Conservation (phyloP, 306 rosid genomes). For the Casuarina cunninghamiana region DNA sequence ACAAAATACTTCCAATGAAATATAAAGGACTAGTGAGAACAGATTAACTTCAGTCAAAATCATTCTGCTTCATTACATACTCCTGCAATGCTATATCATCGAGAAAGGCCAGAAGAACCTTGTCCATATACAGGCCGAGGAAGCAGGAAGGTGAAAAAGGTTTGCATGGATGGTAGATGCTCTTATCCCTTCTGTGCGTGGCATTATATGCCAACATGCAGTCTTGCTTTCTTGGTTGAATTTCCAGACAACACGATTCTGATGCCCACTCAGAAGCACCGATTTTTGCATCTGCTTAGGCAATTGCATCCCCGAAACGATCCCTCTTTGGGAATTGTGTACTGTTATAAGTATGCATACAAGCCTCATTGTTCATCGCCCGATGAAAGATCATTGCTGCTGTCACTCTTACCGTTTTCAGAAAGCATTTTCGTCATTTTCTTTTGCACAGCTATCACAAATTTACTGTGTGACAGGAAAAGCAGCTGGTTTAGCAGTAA, state of each 20-base stretch:
- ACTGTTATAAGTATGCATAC: too few relatives aligned
- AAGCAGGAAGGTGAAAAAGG: not conserved
- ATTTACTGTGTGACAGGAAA: too few relatives aligned
- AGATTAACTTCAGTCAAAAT: not conserved
- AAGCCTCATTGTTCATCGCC: too few relatives aligned
- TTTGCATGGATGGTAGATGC: not conserved
- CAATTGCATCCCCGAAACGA: not conserved
- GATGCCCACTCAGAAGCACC: slow-evolving; percentile 11
- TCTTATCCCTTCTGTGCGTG: not conserved
- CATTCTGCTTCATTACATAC: not conserved
- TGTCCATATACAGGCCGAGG: not conserved
- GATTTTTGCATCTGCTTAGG: slow-evolving; percentile 7
- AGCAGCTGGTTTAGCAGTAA: too few relatives aligned
- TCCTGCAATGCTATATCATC: not conserved
- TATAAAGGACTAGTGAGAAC: not conserved
- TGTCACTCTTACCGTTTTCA: too few relatives aligned
- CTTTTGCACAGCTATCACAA: too few relatives aligned
- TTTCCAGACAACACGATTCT: slow-evolving; percentile 2
- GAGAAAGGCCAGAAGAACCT: slow-evolving; percentile 1
- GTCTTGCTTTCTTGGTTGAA: not conserved
- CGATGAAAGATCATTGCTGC: too few relatives aligned
- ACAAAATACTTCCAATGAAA: not conserved
- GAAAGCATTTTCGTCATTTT: too few relatives aligned
- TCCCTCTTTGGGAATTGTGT: slow-evolving; percentile 16
- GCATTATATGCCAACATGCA: slow-evolving; percentile 14